phyloP scores from a whole-genome alignment of 2,329 filamentous ascomycete species.

The Sporothrix pallida region DNA sequence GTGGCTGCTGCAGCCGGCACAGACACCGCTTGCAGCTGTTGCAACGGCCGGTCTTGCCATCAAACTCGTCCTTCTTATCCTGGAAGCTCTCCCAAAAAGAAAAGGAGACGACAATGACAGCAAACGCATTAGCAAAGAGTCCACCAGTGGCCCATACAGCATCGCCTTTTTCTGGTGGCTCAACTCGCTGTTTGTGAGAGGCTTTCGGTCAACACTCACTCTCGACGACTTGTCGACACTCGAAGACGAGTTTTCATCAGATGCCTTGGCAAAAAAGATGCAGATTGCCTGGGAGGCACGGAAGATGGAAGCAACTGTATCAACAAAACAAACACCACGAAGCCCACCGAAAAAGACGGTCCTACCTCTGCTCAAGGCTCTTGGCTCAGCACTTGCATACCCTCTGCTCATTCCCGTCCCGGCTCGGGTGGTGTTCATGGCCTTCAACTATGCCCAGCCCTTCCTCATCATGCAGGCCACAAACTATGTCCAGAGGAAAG shows the following conservation, averaged over 20 bases:
- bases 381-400: not conserved
- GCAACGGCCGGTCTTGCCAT: not conserved
- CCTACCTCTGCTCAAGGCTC: not conserved
- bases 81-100: not conserved
- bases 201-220: conserved; percentile 52
- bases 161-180: conserved; percentile 59
- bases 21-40: not conserved
- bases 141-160: conserved; percentile 49
- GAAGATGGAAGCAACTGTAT: not conserved
- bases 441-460: conserved; percentile 22
- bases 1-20: conserved; percentile 40
- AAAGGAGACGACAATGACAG: conserved; percentile 51
- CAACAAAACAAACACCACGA: not conserved
- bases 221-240: not conserved
- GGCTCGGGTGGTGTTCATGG: conserved; percentile 14
- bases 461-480: conserved; percentile 22
- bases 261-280: not conserved
- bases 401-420: conserved; percentile 5
- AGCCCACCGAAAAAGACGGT: not conserved
- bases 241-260: not conserved
- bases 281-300: not conserved
- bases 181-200: conserved; percentile 56
- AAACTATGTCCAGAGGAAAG: not conserved
- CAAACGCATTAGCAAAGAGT: conserved; percentile 51
- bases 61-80: not conserved